Evolutionary conservation across 2,329 filamentous ascomycete genomes (phyloP), one percentile per base, ranked within the genome.

Genomic region (Curvularia sp.): DNA sequence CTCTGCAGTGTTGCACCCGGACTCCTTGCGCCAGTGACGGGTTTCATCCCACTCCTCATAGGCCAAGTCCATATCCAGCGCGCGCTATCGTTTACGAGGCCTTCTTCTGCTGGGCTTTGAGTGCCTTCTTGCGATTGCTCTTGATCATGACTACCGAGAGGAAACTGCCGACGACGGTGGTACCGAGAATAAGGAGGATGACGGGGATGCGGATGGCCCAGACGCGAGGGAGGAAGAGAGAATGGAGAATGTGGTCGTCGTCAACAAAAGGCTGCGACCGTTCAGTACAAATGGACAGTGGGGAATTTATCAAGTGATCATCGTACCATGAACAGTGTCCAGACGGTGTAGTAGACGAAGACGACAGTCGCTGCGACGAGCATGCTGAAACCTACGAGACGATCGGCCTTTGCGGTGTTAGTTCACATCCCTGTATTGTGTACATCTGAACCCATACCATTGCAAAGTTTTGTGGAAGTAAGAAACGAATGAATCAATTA

Each of bases 161-260:
- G 84, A 99, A 99, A 60, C 92, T 96, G 64, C 95, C 95, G 61
- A 99, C 94, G 60, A 99, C 93, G 59, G 95, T 93, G 60, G 89
- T 93, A 65, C 90, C 93, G 67, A 99, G 85, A 47, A 99, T 88
- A 64, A 97, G 89, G 68, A 99, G 88, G 77, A 99, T 97, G 71
- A 99, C 94, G 69, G 95, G 95, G 74, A 99, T 95, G 78, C 95
- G 93, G 77, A 99, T 97, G 61, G 95, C 95, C 95, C 95, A 99
- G 77, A 97, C 93, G 78, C 95, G 93, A 47, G 94, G 94, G 62
- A 92, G 95, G 83, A 99, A 99, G 82, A 98, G 85, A 77, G 90
- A 90, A 77, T 99, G 95, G 58, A 98, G 89, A 57, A 92, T 89
- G 79, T 99, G 95, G 77, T 92, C 92, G 57, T 90, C 87, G 79